phyloP scores from a whole-genome alignment of 192 early-diverging fungal genomes.

The Coemansia biformis region DNA sequence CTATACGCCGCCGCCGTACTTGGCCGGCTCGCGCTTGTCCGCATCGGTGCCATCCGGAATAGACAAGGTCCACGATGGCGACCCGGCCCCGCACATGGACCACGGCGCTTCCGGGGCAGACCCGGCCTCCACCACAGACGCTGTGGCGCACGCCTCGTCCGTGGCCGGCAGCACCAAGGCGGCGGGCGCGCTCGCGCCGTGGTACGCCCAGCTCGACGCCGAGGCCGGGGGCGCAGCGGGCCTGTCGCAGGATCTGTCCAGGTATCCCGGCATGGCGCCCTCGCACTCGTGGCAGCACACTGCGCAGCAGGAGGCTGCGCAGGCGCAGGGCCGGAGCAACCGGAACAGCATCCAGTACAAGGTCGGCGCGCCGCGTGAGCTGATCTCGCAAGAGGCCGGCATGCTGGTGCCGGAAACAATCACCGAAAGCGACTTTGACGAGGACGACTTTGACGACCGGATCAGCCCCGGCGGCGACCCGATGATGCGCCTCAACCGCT shows the following conservation, averaged over 20 bases:
- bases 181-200: conserved; percentile 15
- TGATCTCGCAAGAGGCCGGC: conserved; percentile 42
- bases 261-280: conserved; percentile 27
- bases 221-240: conserved; percentile 14
- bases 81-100: not conserved
- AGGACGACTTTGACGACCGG: conserved; percentile 21
- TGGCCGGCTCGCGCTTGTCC: conserved; percentile 10
- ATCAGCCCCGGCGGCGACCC: conserved; percentile 24
- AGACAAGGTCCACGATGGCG: conserved; percentile 14
- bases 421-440: conserved; percentile 31
- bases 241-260: conserved; percentile 25
- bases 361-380: conserved; percentile 45
- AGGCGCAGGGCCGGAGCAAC: conserved; percentile 28
- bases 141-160: conserved; percentile 4
- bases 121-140: conserved; percentile 3
- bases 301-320: conserved; percentile 13
- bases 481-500: conserved; percentile 32
- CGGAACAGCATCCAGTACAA: conserved; percentile 52
- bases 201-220: conserved; percentile 20
- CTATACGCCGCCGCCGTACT: not conserved
- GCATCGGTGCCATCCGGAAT: conserved; percentile 32
- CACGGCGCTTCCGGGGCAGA: not conserved
- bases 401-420: conserved; percentile 36
- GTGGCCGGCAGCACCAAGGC: not conserved
- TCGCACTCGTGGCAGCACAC: conserved; percentile 1